Evolutionary conservation across 257 asterid genomes (phyloP), one percentile per base, ranked within the genome.

Genomic region (Solanum bulbocastanum): DNA sequence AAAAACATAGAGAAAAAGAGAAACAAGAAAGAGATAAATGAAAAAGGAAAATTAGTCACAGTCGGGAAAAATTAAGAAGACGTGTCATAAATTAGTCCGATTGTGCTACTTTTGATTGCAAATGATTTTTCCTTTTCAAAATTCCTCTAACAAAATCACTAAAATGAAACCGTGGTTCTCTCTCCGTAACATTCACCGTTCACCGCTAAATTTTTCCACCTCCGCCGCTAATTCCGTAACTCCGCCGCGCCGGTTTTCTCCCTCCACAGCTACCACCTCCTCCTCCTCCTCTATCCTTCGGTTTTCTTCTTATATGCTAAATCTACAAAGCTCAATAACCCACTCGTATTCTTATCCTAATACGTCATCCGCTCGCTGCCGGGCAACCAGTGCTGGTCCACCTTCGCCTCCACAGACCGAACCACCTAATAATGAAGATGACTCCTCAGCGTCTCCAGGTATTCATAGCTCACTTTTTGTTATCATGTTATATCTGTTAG

Each of bases 391-490:
- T 87, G 91, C 93, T 6, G 92, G 88, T 39, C 88, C 92, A 6
- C 90, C 91, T 22, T 86, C 90, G 2, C 92, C 91, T 35, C 92
- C 95, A 8, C 90, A 91, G 35, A 86, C 94, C 86, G 97, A 93
- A 72, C 94, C 98, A 5, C 95, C 95, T 7, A 39, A 93, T 36
- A 88, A 87, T 4, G 83, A 90, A 22, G 60, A 79, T 20, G 72
- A 87, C 91, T 30, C 89, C 0, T n/a, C 87, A 71, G 52, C 87
- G 3, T 44, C 92, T 85, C 90, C 96, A 84, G 97, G 98, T 95
- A 88, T 78, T 46, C 62, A 5, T 81, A 86, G 72, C 20, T 62
- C 74, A 36, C 10, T 72, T 8, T 20, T 27, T 69, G 4, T 10
- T 46, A n/a, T 72, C 30, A 8, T 71, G 8, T 71, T 32, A 40